A percentile compares a stretch with the other conserved stretches of the same genome.
These are phyloP conservation scores for Leishmania gerbilli DNA, from an alignment of 208 protist genomes.

Conservation along the genomic window DNA sequence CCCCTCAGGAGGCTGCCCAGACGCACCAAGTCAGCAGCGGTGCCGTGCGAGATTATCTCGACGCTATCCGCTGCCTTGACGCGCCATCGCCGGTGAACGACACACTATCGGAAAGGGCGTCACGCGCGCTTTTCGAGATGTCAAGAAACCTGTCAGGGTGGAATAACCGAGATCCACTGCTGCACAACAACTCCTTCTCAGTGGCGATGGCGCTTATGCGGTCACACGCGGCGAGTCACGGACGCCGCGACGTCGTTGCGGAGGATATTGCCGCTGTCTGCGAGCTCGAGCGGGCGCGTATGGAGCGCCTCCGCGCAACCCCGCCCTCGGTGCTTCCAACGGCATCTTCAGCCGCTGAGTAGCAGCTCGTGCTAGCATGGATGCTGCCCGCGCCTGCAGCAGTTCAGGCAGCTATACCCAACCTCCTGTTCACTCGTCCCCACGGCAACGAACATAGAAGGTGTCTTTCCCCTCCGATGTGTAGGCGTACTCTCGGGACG, in stretches of 20 bases:
- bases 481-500: background rate
- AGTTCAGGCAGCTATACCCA: no score
- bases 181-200: slow-evolving; percentile 89
- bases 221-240: slow-evolving; percentile 58
- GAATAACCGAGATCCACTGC: slow-evolving; percentile 79
- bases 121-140: slow-evolving; percentile 48
- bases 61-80: slow-evolving; percentile 35
- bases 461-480: background rate
- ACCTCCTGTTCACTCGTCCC: background rate
- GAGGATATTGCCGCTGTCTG: slow-evolving; percentile 54
- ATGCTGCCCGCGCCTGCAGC: background rate
- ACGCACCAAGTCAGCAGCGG: background rate
- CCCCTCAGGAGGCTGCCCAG: background rate
- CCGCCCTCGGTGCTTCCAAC: background rate
- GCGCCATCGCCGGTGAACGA: slow-evolving; percentile 25
- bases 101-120: slow-evolving; percentile 15
- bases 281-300: slow-evolving; percentile 46
- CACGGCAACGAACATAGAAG: background rate
- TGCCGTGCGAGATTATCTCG: slow-evolving; percentile 47
- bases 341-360: background rate
- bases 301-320: slow-evolving; percentile 10
- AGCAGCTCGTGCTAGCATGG: no score
- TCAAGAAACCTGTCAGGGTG: slow-evolving; percentile 38
- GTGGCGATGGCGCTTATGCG: slow-evolving; percentile 67
- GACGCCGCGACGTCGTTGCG: slow-evolving; percentile 40